Percentiles rank a stretch among this genome's conserved stretches.
Evolutionary conservation across 805 yeast species (phyloP).

Genomic region (Sugiyamaella boreocaroliniensis): DNA sequence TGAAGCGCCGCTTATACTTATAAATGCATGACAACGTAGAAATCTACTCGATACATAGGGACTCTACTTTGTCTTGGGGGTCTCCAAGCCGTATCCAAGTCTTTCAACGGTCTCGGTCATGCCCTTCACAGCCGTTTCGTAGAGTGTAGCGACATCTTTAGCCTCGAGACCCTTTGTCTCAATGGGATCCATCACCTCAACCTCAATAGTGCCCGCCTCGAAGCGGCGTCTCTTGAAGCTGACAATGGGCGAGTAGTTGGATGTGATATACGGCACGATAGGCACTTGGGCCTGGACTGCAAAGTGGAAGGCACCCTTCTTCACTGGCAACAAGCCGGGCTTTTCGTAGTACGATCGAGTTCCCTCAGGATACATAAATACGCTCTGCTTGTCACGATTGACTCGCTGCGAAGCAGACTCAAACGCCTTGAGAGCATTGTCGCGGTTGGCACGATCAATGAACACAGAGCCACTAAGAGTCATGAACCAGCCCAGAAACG

Average conservation of each 20-base stretch:
- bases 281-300: constrained; percentile 92
- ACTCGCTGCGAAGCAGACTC: constrained; percentile 59
- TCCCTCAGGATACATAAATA: constrained; percentile 96
- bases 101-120: constrained; percentile 42
- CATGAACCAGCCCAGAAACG: constrained; percentile 98
- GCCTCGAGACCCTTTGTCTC: constrained; percentile 60
- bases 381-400: constrained; percentile 57
- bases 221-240: constrained; percentile 56
- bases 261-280: constrained; percentile 77
- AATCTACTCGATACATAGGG: too few species aligned
- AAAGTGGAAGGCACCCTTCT: constrained; percentile 96
- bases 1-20: too few species aligned
- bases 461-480: constrained; percentile 82
- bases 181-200: constrained; percentile 78
- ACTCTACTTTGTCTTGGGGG: background rate
- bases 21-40: too few species aligned
- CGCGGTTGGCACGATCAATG: constrained; percentile 72
- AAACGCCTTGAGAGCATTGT: constrained; percentile 68
- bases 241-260: constrained; percentile 74
- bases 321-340: constrained; percentile 75
- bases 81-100: constrained; percentile 27
- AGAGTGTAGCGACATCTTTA: constrained; percentile 61
- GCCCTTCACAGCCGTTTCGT: constrained; percentile 45
- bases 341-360: constrained; percentile 74
- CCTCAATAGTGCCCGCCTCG: constrained; percentile 65